These are phyloP conservation scores for Populus hybrid DNA, from an alignment of 441 rosid genomes.

Conservation along the genomic window DNA sequence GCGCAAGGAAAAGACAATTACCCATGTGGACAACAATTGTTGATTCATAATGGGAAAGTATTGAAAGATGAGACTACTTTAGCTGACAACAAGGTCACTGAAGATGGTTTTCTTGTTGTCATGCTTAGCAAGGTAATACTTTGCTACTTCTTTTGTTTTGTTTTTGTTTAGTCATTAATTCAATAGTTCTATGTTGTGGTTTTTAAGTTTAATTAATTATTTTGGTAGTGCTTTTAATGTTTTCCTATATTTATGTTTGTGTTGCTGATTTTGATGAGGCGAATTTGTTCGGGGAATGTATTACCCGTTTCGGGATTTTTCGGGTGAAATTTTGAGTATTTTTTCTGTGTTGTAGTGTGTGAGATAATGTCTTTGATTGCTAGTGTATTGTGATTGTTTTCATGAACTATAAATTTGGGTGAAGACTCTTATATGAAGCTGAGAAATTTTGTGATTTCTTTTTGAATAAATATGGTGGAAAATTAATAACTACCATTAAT, in stretches of 20 bases:
- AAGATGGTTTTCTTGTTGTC: slow-evolving; percentile 96
- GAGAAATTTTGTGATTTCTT: not conserved
- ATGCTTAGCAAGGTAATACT: slow-evolving; percentile 95
- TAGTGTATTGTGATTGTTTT: not conserved
- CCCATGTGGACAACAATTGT: slow-evolving; percentile 92
- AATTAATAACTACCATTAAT: not conserved
- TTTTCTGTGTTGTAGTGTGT: not conserved
- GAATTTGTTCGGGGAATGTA: not conserved
- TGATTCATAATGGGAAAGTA: slow-evolving; percentile 97
- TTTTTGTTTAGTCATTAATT: not conserved
- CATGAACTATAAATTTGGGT: not conserved
- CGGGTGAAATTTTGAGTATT: not conserved
- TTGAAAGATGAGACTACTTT: slow-evolving; percentile 94
- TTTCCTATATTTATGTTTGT: not conserved
- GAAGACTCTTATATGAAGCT: not conserved
- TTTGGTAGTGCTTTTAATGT: not conserved
- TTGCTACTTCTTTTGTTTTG: not conserved
- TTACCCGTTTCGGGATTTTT: not conserved
- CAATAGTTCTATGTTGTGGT: not conserved
- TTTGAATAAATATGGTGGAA: not conserved
- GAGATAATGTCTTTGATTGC: not conserved
- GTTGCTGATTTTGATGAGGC: not conserved
- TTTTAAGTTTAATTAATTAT: not conserved
- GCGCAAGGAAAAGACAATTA: slow-evolving; percentile 94
- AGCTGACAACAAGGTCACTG: slow-evolving; percentile 75